A percentile compares a stretch with the other conserved stretches of the same genome.
Evolutionary conservation across 2,329 filamentous ascomycete species (phyloP).

Genomic region (Fusarium torreyae): DNA sequence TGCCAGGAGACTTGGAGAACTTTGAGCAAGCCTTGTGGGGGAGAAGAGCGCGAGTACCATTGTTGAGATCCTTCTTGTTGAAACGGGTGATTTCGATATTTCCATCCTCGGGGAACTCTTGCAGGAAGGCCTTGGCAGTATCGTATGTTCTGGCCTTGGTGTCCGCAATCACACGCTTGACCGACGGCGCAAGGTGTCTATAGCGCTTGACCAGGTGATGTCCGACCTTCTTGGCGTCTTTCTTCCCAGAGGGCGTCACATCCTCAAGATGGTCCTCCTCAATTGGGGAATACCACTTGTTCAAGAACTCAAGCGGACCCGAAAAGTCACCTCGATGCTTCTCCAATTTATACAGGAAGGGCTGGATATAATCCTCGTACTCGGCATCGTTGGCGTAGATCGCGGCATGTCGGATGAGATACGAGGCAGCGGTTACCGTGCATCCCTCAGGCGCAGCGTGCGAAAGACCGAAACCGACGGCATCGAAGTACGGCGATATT

Average conservation of each 20-base stretch:
- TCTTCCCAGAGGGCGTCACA: conserved; percentile 42
- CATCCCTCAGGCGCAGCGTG: conserved; percentile 45
- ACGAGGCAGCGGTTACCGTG: conserved; percentile 40
- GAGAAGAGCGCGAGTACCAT: conserved; percentile 44
- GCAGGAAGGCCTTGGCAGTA: conserved; percentile 38
- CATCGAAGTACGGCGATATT: conserved; percentile 48
- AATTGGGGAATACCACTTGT: conserved; percentile 45
- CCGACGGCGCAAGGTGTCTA: conserved; percentile 35
- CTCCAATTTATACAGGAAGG: conserved; percentile 43
- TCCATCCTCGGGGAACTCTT: conserved; percentile 30
- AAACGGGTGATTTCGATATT: conserved; percentile 40
- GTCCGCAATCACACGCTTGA: conserved; percentile 44
- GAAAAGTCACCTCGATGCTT: conserved; percentile 43
- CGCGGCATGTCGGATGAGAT: conserved; percentile 44
- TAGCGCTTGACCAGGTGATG: conserved; percentile 41
- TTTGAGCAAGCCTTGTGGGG: conserved; percentile 45
- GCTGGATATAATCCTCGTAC: conserved; percentile 46
- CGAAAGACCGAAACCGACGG: conserved; percentile 42
- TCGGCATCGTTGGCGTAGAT: conserved; percentile 47
- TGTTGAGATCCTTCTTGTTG: conserved; percentile 39
- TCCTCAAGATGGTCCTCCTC: conserved; percentile 44
- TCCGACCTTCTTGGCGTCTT: conserved; percentile 38
- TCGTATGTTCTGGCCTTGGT: conserved; percentile 46
- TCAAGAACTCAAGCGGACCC: conserved; percentile 36
- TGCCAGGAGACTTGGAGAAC: conserved; percentile 41